A percentile compares a stretch with the other conserved stretches of the same genome.
phyloP scores from a whole-genome alignment of 1,284 basidiomycete species.

The Ceratobasidium sp. region DNA sequence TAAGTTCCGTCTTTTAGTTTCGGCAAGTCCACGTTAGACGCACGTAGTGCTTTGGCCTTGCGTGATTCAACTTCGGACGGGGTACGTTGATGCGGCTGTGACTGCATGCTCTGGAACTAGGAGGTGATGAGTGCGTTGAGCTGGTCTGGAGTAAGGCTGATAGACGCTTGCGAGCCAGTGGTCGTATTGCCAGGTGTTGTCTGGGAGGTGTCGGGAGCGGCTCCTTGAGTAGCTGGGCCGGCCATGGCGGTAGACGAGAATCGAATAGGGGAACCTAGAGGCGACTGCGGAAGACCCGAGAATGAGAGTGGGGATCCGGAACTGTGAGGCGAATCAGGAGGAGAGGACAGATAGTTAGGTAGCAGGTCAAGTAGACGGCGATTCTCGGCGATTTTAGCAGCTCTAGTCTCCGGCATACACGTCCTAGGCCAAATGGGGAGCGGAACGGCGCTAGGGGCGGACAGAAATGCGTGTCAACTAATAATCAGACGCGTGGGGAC shows the following conservation, averaged over 20 bases:
- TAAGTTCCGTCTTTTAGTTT: constrained; percentile 13
- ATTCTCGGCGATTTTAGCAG: neutral
- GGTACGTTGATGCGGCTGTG: neutral
- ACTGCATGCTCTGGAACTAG: neutral
- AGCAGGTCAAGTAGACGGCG: neutral
- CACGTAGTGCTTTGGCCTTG: neutral
- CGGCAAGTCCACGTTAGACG: neutral
- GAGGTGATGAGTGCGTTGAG: neutral
- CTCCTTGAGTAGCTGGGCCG: neutral
- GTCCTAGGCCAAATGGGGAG: neutral
- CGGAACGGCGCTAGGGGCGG: too few species aligned
- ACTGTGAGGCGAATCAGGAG: neutral
- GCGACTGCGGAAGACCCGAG: neutral
- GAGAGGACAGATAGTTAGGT: neutral
- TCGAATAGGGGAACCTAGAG: neutral
- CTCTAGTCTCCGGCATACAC: neutral
- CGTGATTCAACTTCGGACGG: neutral
- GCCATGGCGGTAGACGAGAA: neutral
- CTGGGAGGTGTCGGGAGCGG: neutral
- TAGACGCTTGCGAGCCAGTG: neutral
- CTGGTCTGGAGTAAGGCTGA: neutral
- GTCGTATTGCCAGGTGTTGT: neutral
- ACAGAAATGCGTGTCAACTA: too few species aligned
- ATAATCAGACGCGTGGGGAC: too few species aligned
- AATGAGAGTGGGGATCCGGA: neutral